A percentile compares a stretch with the other conserved stretches of the same genome.
Evolutionary conservation across 768 basidiomycete species (phyloP).

Genomic region (Omphalotus guepiniiformis): DNA sequence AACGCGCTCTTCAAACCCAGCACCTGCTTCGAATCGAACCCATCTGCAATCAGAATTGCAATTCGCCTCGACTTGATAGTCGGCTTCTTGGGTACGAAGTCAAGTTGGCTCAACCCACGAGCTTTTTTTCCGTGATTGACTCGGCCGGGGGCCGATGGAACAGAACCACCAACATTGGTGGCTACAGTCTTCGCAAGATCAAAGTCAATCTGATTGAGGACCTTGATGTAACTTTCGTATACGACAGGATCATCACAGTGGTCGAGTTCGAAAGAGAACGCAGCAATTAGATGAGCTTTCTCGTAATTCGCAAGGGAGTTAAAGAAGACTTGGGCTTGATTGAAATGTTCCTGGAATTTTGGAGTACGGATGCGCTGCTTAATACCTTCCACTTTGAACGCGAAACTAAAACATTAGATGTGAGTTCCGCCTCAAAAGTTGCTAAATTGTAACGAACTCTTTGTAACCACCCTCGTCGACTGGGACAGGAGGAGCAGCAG

Average conservation of each 20-base stretch:
- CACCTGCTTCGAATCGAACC: slow-evolving; percentile 62
- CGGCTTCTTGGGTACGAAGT: slow-evolving; percentile 49
- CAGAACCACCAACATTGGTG: slow-evolving; percentile 52
- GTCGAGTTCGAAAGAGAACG: slow-evolving; percentile 78
- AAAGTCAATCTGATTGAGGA: slow-evolving; percentile 71
- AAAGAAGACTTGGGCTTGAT: slow-evolving; percentile 77
- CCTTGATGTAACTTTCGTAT: slow-evolving; percentile 59
- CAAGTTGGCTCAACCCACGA: slow-evolving; percentile 53
- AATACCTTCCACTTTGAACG: slow-evolving; percentile 47
- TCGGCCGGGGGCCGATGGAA: slow-evolving; percentile 48
- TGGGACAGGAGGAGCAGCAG: slow-evolving; percentile 43
- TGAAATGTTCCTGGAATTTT: slow-evolving; percentile 77
- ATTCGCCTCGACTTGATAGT: slow-evolving; percentile 66
- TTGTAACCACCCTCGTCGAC: slow-evolving; percentile 50
- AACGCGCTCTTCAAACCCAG: slow-evolving; percentile 53
- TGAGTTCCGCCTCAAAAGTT: background rate
- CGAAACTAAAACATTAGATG: slow-evolving; percentile 31
- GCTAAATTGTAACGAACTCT: slow-evolving; percentile 35
- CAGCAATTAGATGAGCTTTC: slow-evolving; percentile 64
- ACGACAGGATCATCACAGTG: slow-evolving; percentile 78
- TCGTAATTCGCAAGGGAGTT: slow-evolving; percentile 73
- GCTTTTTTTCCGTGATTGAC: slow-evolving; percentile 56
- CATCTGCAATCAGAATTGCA: slow-evolving; percentile 72
- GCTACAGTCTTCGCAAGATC: slow-evolving; percentile 71
- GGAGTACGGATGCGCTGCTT: slow-evolving; percentile 59